Base-by-base conservation (phyloP, 176 grass and related monocot genomes). In the Avena sativa region DNA sequence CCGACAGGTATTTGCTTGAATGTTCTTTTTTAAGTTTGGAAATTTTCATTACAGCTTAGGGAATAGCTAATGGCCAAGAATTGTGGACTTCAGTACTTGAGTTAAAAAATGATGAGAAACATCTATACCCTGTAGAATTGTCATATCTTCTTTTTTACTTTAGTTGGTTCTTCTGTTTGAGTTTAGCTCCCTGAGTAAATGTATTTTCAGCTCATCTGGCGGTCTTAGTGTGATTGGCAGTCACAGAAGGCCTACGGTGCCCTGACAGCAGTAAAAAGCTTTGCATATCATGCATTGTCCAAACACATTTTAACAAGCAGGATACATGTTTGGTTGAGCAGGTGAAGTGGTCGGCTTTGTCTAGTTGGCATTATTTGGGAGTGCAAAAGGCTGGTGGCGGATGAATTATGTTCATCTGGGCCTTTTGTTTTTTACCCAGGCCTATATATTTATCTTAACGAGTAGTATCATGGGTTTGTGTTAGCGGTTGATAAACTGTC, bases 1-100 rank as follows among this genome's bases (percentile, higher is more conserved):
- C 17, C 89, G 87, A 79, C 97, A 99, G 92, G 97, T 99, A 87
- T 47, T 52, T 91, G 26, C n/a, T 72, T 40, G 25, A 17, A 23
- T 71, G 20, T 68, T 68, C 51, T 13, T 20, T 70, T 85, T 74
- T 78, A 74, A 6, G 7, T 73, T 80, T 16, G 73, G 23, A 79
- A 65, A 86, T 77, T n/a, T 77, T 70, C 82, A 12, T 76, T 49
- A 65, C 9, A 80, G 17, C 88, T 91, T 84, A 78, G 47, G 57
- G 72, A 70, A 21, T 59, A 63, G 52, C n/a, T 86, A 77, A 50
- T 52, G 13, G 71, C 40, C 50, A 86, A 69, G 57, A 80, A 14
- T 51, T 53, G 26, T 59, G 81, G 14, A 73, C 51, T 78, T 60
- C 40, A 62, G 16, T 70, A 49, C 52, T 51, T 69, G 74, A 28